phyloP scores from a whole-genome alignment of 352 stramenopile genomes.

The Phytophthora pistaciae region DNA sequence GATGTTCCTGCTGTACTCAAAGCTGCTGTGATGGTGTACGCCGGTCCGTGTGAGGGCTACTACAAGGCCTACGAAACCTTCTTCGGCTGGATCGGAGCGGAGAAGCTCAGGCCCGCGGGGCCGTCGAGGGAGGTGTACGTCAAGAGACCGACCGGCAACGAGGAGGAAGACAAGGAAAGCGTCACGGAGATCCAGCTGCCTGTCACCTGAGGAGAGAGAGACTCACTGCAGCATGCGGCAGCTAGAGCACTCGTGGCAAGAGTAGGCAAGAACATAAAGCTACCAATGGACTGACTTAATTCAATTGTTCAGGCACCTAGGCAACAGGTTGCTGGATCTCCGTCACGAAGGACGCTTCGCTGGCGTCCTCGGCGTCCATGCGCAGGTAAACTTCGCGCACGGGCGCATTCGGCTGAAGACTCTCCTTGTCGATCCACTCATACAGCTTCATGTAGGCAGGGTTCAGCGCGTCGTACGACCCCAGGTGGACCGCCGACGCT shows the following conservation, averaged over 20 bases:
- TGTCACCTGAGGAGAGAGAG: conserved; percentile 20
- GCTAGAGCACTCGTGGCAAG: no score
- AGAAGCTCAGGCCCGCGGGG: conserved; percentile 37
- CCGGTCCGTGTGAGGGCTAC: conserved; percentile 40
- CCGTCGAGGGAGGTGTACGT: conserved; percentile 57
- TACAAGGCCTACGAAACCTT: conserved; percentile 39
- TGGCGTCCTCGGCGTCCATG: conserved; percentile 32
- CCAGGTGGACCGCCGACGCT: conserved; percentile 37
- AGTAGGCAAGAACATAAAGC: no score
- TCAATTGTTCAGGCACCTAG: neutral
- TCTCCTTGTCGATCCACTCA: conserved; percentile 39
- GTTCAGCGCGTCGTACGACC: conserved; percentile 41
- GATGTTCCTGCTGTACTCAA: conserved; percentile 26
- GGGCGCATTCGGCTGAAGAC: conserved; percentile 29
- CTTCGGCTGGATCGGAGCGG: conserved; percentile 45
- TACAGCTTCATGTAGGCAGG: conserved; percentile 39
- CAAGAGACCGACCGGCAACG: conserved; percentile 35
- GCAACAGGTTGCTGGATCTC: conserved; percentile 40
- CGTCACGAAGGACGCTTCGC: conserved; percentile 39
- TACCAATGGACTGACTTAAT: no score
- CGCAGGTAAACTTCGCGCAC: conserved; percentile 49
- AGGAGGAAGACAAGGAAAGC: conserved; percentile 18
- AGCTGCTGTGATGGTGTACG: conserved; percentile 47
- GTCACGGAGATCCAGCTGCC: conserved; percentile 48
- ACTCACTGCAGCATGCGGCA: neutral